Evolutionary conservation across 2,329 filamentous ascomycete genomes (phyloP).

Genomic region (Sporothrix globosa): DNA sequence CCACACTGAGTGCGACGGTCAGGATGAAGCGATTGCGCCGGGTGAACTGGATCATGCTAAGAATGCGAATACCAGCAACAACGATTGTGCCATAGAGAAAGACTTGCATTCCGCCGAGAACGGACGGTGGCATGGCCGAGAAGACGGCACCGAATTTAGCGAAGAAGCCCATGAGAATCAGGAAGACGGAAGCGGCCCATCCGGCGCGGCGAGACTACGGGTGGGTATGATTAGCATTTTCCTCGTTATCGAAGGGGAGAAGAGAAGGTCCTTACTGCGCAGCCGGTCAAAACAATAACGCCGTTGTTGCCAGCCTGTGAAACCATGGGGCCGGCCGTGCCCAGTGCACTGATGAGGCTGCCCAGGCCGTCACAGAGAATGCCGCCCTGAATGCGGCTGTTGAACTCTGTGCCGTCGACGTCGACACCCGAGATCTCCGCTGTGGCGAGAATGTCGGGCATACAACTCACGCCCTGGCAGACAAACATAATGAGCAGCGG

Average conservation of each 20-base stretch:
- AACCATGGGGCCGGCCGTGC: constrained; percentile 69
- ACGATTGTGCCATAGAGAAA: constrained; percentile 1
- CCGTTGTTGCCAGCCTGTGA: constrained; percentile 72
- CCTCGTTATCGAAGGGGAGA: neutral
- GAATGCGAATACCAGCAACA: neutral
- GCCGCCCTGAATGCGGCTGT: constrained; percentile 76
- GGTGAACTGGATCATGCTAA: neutral
- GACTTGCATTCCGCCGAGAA: constrained; percentile 4
- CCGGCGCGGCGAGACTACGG: constrained; percentile 64
- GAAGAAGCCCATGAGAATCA: neutral
- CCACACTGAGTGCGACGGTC: neutral
- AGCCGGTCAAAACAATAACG: constrained; percentile 68
- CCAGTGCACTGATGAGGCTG: constrained; percentile 63
- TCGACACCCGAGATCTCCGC: constrained; percentile 77
- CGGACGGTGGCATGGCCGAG: constrained; percentile 5
- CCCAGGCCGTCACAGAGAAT: constrained; percentile 75
- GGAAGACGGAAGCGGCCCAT: constrained; percentile 59
- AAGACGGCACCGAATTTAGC: constrained; percentile 5
- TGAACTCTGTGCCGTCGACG: constrained; percentile 70
- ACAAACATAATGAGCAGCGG: constrained; percentile 72
- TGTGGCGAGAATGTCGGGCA: constrained; percentile 47
- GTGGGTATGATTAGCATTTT: neutral
- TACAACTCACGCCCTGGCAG: constrained; percentile 63
- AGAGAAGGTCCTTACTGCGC: constrained; percentile 47
- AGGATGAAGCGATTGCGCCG: constrained; percentile 8